A percentile compares a stretch with the other conserved stretches of the same genome.
phyloP scores from a whole-genome alignment of 345 rosid species.

The Populus alba region DNA sequence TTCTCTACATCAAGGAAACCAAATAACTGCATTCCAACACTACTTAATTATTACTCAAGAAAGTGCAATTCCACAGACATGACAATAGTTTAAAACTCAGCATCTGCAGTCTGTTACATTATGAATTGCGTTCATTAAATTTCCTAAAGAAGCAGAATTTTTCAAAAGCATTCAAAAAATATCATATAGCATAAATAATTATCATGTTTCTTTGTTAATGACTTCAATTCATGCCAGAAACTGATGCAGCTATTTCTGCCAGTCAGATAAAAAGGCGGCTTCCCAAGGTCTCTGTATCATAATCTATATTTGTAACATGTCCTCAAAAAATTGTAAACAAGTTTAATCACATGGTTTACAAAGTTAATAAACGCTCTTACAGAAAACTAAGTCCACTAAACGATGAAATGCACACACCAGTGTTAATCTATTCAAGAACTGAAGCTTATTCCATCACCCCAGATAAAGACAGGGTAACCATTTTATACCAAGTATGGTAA shows the following conservation, averaged over 20 bases:
- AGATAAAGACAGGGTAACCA: not conserved
- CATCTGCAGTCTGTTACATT: not conserved
- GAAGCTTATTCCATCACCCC: too few species aligned
- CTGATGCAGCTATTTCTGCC: not conserved
- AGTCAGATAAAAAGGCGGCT: not conserved
- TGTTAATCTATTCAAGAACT: too few species aligned
- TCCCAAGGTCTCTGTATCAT: too few species aligned
- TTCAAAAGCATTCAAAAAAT: not conserved
- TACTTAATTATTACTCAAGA: not conserved
- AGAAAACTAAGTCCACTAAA: not conserved
- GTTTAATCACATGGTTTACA: not conserved
- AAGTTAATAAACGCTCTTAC: not conserved
- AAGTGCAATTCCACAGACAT: not conserved
- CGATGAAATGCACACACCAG: not conserved
- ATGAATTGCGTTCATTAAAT: not conserved
- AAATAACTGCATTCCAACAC: constrained; percentile 55
- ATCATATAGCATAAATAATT: not conserved
- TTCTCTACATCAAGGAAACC: constrained; percentile 79
- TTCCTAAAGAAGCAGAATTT: not conserved
- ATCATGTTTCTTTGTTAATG: not conserved
- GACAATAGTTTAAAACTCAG: not conserved
- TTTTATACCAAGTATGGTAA: not conserved
- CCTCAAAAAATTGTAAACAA: not conserved
- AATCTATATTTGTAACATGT: too few species aligned
- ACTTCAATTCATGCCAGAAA: not conserved